phyloP scores from a whole-genome alignment of 2,329 filamentous ascomycete genomes.

The Pseudopithomyces maydicus region DNA sequence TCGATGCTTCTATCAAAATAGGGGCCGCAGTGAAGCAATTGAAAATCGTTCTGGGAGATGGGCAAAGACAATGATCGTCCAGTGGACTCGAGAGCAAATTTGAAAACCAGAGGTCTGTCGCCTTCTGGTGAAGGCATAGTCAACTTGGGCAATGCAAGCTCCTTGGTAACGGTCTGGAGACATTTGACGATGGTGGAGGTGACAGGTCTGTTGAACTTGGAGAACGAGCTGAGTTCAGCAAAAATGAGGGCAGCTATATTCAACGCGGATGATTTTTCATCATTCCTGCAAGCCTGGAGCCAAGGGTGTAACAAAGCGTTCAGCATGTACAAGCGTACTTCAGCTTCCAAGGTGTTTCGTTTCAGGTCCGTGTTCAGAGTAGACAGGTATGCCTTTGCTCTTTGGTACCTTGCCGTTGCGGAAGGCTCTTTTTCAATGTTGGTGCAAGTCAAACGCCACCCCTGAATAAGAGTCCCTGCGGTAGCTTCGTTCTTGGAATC shows the following conservation, averaged over 20 bases:
- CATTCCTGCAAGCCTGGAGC: conserved; percentile 43
- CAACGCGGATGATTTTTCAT: conserved; percentile 32
- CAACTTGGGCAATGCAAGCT: conserved; percentile 46
- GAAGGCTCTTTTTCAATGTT: conserved; percentile 55
- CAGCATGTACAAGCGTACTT: conserved; percentile 56
- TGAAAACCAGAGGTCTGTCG: conserved; percentile 53
- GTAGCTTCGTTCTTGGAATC: conserved; percentile 49
- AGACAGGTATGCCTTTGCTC: conserved; percentile 55
- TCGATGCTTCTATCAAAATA: conserved; percentile 78
- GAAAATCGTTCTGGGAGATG: conserved; percentile 61
- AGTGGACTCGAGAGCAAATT: conserved; percentile 30
- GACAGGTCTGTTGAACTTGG: conserved; percentile 27
- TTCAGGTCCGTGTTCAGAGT: conserved; percentile 48
- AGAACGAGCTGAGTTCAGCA: conserved; percentile 34
- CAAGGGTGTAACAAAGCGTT: conserved; percentile 57
- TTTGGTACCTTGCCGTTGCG: conserved; percentile 54
- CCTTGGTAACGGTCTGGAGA: conserved; percentile 45
- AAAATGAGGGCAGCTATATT: conserved; percentile 42
- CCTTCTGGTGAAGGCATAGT: conserved; percentile 32
- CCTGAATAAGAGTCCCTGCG: conserved; percentile 47
- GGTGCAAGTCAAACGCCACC: conserved; percentile 53
- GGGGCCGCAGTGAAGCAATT: conserved; percentile 71
- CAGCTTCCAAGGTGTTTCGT: conserved; percentile 48
- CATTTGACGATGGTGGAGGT: conserved; percentile 36
- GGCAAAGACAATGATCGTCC: conserved; percentile 42